A percentile compares a stretch with the other conserved stretches of the same genome.
Evolutionary conservation across 2,329 filamentous ascomycete species (phyloP).

Genomic region (Penicillium sp.): DNA sequence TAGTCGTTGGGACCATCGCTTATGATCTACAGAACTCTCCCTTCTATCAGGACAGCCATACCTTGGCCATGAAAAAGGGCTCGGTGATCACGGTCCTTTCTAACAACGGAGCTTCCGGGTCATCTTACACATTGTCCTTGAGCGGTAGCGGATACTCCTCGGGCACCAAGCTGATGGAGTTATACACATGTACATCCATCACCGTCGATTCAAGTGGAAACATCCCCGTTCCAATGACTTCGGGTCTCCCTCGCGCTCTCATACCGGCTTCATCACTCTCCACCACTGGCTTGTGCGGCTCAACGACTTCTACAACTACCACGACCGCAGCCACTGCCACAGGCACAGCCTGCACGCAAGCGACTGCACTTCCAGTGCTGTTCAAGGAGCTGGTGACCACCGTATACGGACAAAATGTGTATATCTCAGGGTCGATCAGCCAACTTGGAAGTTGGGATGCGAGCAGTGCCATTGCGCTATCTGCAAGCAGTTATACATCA

Average conservation of each 20-base stretch:
- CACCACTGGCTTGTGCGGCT: slow-evolving; percentile 13
- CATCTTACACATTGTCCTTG: slow-evolving; percentile 25
- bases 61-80: slow-evolving; percentile 46
- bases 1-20: not conserved
- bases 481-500: slow-evolving; percentile 60
- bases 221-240: slow-evolving; percentile 46
- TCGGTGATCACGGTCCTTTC: slow-evolving; percentile 44
- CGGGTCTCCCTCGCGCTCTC: slow-evolving; percentile 45
- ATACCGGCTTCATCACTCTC: slow-evolving; percentile 16
- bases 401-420: slow-evolving; percentile 63
- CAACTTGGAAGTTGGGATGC: slow-evolving; percentile 66
- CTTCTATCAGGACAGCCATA: slow-evolving; percentile 46
- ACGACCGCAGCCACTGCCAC: slow-evolving; percentile 5
- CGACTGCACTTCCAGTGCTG: slow-evolving; percentile 57
- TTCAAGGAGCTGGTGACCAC: slow-evolving; percentile 64
- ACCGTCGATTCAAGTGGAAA: slow-evolving; percentile 47
- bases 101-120: slow-evolving; percentile 38
- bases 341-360: slow-evolving; percentile 20
- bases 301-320: slow-evolving; percentile 1
- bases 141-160: slow-evolving; percentile 24
- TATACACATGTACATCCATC: slow-evolving; percentile 43
- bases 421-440: slow-evolving; percentile 61
- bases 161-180: slow-evolving; percentile 26
- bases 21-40: slow-evolving; percentile 32
- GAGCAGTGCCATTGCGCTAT: slow-evolving; percentile 56